These are phyloP conservation scores for Erythrobasidium hasegawianum DNA, from an alignment of 1,284 basidiomycete species.

Conservation along the genomic window DNA sequence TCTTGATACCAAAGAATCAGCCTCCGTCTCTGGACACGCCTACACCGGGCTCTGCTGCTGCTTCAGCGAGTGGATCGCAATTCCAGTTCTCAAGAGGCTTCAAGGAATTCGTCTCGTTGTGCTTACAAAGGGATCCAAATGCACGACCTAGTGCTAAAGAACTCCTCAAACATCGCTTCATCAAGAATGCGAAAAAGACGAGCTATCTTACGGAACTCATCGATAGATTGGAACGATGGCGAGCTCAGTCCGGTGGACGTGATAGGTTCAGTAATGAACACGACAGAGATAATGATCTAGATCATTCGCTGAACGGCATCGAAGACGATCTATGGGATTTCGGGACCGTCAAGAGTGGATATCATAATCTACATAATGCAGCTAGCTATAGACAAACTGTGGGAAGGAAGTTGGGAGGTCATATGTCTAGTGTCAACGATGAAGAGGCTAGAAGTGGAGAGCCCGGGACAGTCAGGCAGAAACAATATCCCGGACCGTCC, in stretches of 20 bases:
- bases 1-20: conserved; percentile 95
- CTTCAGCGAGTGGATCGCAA: conserved; percentile 1
- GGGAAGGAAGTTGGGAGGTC: neutral
- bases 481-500: neutral
- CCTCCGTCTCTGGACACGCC: conserved; percentile 80
- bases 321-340: conserved; percentile 91
- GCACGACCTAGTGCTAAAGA: conserved; percentile 91
- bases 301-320: conserved; percentile 56
- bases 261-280: conserved; percentile 63
- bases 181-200: conserved; percentile 61
- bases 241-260: conserved; percentile 65
- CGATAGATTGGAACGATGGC: conserved; percentile 90
- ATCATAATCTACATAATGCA: no score
- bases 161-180: conserved; percentile 91
- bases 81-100: conserved; percentile 79
- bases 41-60: conserved; percentile 1
- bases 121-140: conserved; percentile 82
- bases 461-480: neutral
- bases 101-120: conserved; percentile 87
- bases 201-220: conserved; percentile 74
- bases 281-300: conserved; percentile 55
- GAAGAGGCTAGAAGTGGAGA: neutral
- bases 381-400: neutral
- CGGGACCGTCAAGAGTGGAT: conserved; percentile 69
- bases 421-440: neutral